Base-by-base conservation (phyloP, 768 basidiomycete genomes). In the Pleurotus eryngii region DNA sequence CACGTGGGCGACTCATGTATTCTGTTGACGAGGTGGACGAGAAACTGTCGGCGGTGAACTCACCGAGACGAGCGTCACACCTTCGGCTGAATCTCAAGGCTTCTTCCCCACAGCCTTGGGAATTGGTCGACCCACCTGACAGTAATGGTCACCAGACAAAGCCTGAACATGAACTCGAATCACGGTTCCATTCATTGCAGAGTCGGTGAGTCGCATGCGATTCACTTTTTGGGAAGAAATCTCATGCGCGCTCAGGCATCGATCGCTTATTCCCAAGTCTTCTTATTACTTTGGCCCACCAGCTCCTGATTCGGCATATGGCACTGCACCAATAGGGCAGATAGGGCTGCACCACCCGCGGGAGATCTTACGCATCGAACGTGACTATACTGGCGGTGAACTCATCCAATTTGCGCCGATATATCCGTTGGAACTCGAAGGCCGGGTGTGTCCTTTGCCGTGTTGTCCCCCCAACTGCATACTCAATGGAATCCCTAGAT, bases 331-430 rank as follows among this genome's bases (percentile, higher is more conserved):
- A 7, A 73, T 88, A 5, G 96, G 96, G 1, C 86, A 87, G 51
- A 89, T 98, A 57, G 95, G 95, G 2, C 72, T 87, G 20, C 92
- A 97, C 67, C 86, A 92, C 63, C 95, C 96, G 14, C 85, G 95
- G 54, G 96, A 98, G 74, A 83, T 99, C 57, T 75, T 99, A 51
- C 80, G 96, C 46, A 76, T 99, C 42, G 96, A 98, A 70, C 76
- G 97, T 54, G 97, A 99, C 70, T 99, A 97, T 69, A 83, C 77
- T 12, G 86, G 87, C 0, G 97, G 96, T 2, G 96, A 98, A 68
- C 76, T 95, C 5, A 81, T 86, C 27, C 96, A 98, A 72, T 97
- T 99, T 70, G 81, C 91, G 35, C 82, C 92, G 0, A 84, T 87
- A 61, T 99, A 89, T 71, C 95, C 93, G 1, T 73, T 95, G 42